Evolutionary conservation across 2,329 filamentous ascomycete genomes (phyloP).

Genomic region (Decorospora gaudefroyi): DNA sequence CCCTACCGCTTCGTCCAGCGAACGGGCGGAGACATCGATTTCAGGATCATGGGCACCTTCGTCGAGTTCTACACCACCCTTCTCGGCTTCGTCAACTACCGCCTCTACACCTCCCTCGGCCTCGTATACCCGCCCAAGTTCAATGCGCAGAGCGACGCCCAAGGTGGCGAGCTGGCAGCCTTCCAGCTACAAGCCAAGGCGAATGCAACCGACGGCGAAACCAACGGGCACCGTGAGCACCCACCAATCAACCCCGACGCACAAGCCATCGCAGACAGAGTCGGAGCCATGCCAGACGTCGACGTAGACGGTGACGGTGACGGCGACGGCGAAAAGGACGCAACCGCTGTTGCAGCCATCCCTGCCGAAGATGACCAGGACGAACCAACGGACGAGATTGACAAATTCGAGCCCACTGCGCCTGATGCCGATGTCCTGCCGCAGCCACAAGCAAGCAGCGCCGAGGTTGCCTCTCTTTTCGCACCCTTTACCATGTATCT

Average conservation of each 20-base stretch:
- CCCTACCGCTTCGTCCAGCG: conserved; percentile 98
- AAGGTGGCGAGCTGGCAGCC: conserved; percentile 85
- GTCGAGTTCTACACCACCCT: conserved; percentile 98
- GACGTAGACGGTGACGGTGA: no score
- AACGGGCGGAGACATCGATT: conserved; percentile 92
- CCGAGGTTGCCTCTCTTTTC: conserved; percentile 76
- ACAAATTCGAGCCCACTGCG: conserved; percentile 86
- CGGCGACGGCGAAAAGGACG: conserved; percentile 49
- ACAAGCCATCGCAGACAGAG: conserved; percentile 55
- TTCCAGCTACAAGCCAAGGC: conserved; percentile 85
- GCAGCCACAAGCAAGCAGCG: conserved; percentile 72
- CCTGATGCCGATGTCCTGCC: conserved; percentile 83
- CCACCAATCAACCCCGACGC: conserved; percentile 48
- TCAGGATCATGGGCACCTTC: conserved; percentile 98
- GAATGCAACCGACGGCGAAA: conserved; percentile 43
- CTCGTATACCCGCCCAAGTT: conserved; percentile 97
- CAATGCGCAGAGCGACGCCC: conserved; percentile 81
- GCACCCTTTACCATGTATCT: conserved; percentile 88
- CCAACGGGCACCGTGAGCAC: conserved; percentile 33
- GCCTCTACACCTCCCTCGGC: conserved; percentile 87
- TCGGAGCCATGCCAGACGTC: conserved; percentile 42
- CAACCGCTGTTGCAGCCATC: conserved; percentile 14
- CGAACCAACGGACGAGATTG: conserved; percentile 62
- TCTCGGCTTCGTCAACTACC: conserved; percentile 93
- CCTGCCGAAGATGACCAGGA: conserved; percentile 37